These are phyloP conservation scores for Stachybotrys elegans DNA, from an alignment of 2,329 filamentous ascomycete species.

Conservation along the genomic window DNA sequence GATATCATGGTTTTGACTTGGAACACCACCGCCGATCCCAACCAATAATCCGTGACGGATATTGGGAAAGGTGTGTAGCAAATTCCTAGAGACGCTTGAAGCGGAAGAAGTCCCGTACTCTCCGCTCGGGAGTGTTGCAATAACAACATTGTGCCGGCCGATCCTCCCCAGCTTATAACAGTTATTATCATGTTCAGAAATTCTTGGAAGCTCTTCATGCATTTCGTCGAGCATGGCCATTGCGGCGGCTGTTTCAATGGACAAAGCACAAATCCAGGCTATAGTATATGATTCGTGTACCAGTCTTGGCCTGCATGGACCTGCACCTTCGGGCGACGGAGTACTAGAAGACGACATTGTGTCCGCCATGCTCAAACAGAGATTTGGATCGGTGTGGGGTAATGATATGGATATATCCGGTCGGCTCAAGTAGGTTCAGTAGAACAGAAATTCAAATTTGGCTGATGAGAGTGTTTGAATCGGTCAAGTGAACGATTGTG, in stretches of 20 bases:
- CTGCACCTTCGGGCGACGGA: too few species aligned
- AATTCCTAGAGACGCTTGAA: conserved; percentile 16
- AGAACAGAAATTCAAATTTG: too few species aligned
- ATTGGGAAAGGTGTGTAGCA: conserved; percentile 22
- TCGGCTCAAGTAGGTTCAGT: too few species aligned
- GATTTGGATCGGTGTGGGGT: too few species aligned
- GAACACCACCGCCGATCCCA: conserved; percentile 22
- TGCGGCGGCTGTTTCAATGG: background rate
- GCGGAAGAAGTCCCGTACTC: conserved; percentile 9
- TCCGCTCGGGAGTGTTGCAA: conserved; percentile 7
- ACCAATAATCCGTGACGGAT: conserved; percentile 15
- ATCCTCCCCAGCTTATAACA: conserved; percentile 10
- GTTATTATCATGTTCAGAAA: conserved; percentile 8
- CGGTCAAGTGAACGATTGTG: too few species aligned
- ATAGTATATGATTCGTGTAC: background rate
- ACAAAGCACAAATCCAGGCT: background rate
- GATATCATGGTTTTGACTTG: conserved; percentile 26
- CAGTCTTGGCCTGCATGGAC: too few species aligned
- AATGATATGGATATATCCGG: too few species aligned
- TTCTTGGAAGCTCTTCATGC: conserved; percentile 16
- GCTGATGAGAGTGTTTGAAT: too few species aligned
- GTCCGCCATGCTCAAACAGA: too few species aligned
- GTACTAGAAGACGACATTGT: too few species aligned
- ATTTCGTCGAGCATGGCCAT: conserved; percentile 18
- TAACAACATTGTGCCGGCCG: conserved; percentile 11